Percentiles rank a stretch among this genome's conserved stretches.
phyloP scores from a whole-genome alignment of 2,329 filamentous ascomycete species.

The Fusarium vanettenii region DNA sequence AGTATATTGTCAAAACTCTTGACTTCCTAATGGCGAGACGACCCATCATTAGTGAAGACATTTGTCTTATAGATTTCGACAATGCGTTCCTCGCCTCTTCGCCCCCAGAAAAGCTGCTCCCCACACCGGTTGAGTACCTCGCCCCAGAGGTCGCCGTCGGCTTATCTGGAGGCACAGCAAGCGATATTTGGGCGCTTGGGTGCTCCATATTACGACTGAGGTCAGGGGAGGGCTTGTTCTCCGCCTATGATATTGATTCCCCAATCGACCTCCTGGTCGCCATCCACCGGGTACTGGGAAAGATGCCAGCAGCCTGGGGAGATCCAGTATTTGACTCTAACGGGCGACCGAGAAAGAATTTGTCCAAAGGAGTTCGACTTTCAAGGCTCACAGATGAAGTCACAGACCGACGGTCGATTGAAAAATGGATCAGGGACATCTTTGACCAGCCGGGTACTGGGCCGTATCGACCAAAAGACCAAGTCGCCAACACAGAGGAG shows the following conservation, averaged over 20 bases:
- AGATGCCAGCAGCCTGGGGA: not conserved
- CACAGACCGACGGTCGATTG: not conserved
- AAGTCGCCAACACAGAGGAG: not conserved
- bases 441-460: not conserved
- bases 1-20: slow-evolving; percentile 37
- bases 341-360: slow-evolving; percentile 3
- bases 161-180: not conserved
- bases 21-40: slow-evolving; percentile 19
- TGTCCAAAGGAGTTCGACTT: not conserved
- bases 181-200: not conserved
- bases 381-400: not conserved
- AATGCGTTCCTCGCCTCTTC: slow-evolving; percentile 30
- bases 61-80: slow-evolving; percentile 37
- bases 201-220: not conserved
- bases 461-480: not conserved
- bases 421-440: not conserved
- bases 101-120: slow-evolving; percentile 21
- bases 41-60: slow-evolving; percentile 22
- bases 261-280: not conserved
- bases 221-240: not conserved
- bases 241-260: not conserved
- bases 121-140: slow-evolving; percentile 12
- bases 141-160: slow-evolving; percentile 39
- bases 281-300: not conserved
- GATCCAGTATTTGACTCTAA: not conserved